These are phyloP conservation scores for Achaetomium macrosporum DNA, from an alignment of 2,329 filamentous ascomycete species.

Conservation along the genomic window DNA sequence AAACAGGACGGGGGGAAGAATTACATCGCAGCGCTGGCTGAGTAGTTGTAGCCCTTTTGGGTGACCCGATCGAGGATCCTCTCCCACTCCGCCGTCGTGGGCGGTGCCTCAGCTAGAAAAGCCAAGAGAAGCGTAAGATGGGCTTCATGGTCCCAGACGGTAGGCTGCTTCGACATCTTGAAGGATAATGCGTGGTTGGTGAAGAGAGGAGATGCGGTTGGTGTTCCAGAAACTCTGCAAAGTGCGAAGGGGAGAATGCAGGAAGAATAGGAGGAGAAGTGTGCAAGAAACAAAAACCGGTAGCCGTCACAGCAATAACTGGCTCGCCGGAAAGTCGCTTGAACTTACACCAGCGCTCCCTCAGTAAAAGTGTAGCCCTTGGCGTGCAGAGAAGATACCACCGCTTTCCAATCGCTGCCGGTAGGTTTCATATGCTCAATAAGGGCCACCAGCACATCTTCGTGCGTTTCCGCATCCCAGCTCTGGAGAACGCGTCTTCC, in stretches of 20 bases:
- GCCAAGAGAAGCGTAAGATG: constrained; percentile 32
- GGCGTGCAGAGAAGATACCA: constrained; percentile 24
- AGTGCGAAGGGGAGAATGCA: not conserved
- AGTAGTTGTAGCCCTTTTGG: constrained; percentile 36
- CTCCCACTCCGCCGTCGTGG: constrained; percentile 22
- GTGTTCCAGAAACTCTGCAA: not conserved
- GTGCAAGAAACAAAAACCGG: not conserved
- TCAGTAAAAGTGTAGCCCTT: constrained; percentile 27
- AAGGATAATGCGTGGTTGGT: not conserved
- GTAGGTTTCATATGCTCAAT: constrained; percentile 34
- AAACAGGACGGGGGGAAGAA: not conserved
- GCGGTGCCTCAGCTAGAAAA: constrained; percentile 28
- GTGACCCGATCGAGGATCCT: constrained; percentile 19
- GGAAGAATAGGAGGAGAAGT: not conserved
- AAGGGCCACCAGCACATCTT: constrained; percentile 40
- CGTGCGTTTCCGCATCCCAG: constrained; percentile 39
- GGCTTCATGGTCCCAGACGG: constrained; percentile 25
- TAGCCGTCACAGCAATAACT: not conserved
- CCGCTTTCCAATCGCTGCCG: constrained; percentile 26
- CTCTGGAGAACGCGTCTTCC: constrained; percentile 21
- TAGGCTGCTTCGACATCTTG: constrained; percentile 20
- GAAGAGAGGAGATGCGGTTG: not conserved
- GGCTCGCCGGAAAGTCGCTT: not conserved
- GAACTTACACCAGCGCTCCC: constrained; percentile 26
- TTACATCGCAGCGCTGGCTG: constrained; percentile 38